Conservation (phyloP, 345 rosid genomes). For the Triadica sebifera region DNA sequence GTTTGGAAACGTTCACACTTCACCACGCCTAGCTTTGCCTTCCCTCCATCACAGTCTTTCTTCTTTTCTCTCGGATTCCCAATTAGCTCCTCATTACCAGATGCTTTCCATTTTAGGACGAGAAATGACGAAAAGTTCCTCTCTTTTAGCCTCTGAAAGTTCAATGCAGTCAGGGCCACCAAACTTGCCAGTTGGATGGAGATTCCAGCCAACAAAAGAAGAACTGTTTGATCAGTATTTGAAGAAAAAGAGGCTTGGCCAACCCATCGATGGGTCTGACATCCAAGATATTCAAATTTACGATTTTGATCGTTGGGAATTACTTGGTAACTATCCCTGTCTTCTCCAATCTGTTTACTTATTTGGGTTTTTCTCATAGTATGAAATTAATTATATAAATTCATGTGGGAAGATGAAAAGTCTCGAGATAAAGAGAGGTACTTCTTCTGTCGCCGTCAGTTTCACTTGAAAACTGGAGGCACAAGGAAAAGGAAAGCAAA, state of each 20-base stretch:
- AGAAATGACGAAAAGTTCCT: not conserved
- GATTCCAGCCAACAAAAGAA: constrained; percentile 43
- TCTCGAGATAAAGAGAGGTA: constrained; percentile 25
- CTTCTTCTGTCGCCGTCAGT: constrained; percentile 35
- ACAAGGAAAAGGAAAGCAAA: constrained; percentile 32
- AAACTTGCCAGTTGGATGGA: constrained; percentile 8
- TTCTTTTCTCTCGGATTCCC: not conserved
- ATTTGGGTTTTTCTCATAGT: not conserved
- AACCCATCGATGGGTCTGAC: not conserved
- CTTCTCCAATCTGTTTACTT: not conserved
- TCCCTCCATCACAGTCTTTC: not conserved
- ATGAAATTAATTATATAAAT: not conserved
- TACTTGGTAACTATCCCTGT: constrained; percentile 26
- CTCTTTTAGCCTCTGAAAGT: not conserved
- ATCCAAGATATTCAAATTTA: constrained; percentile 39
- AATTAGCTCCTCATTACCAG: not conserved
- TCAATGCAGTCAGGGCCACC: not conserved
- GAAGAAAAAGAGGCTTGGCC: constrained; percentile 25
- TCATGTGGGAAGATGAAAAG: not conserved
- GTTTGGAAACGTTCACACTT: not conserved
- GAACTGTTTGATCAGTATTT: constrained; percentile 36
- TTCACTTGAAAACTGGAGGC: constrained; percentile 19
- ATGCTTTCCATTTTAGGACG: not conserved
- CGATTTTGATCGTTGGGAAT: constrained; percentile 46
- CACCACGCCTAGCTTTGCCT: not conserved